phyloP scores from a whole-genome alignment of 805 yeast genomes.

The Cyberlindnera bimundalis region DNA sequence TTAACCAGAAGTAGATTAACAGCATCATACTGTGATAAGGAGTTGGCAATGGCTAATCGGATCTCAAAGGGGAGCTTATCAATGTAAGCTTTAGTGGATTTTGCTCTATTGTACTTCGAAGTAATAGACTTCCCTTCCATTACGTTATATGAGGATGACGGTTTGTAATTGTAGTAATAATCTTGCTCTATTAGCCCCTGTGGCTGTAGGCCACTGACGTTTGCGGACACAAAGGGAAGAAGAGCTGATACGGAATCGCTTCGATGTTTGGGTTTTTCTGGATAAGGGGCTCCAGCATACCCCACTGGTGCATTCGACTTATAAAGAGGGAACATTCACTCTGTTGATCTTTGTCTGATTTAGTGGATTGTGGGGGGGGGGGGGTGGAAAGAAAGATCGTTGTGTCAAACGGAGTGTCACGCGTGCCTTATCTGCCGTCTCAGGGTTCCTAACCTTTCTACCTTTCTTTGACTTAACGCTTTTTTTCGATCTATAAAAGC shows the following conservation, averaged over 20 bases:
- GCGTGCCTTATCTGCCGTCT: too few relatives aligned
- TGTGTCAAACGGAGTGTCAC: too few relatives aligned
- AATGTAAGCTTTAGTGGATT: constrained; percentile 11
- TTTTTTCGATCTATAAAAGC: too few relatives aligned
- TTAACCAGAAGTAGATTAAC: constrained; percentile 32
- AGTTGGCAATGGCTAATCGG: constrained; percentile 30
- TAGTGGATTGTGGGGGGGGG: not conserved
- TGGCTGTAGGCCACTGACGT: not conserved
- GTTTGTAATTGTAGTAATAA: constrained; percentile 1
- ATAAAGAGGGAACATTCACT: not conserved
- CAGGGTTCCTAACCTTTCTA: too few relatives aligned
- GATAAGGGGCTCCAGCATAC: constrained; percentile 15
- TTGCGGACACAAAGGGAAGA: constrained; percentile 22
- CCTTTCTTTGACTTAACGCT: too few relatives aligned
- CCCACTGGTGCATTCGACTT: constrained; percentile 12
- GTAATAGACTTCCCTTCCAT: not conserved
- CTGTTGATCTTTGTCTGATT: not conserved
- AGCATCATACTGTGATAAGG: constrained; percentile 38
- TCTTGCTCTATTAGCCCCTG: constrained; percentile 2
- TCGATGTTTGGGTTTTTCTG: not conserved
- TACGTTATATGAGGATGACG: too few relatives aligned
- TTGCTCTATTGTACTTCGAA: not conserved
- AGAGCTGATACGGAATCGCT: constrained; percentile 12
- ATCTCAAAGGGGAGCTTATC: constrained; percentile 39
- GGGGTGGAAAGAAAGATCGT: too few relatives aligned